Conservation (phyloP, 1,284 basidiomycete genomes). For the Rhodotorula sp. region DNA sequence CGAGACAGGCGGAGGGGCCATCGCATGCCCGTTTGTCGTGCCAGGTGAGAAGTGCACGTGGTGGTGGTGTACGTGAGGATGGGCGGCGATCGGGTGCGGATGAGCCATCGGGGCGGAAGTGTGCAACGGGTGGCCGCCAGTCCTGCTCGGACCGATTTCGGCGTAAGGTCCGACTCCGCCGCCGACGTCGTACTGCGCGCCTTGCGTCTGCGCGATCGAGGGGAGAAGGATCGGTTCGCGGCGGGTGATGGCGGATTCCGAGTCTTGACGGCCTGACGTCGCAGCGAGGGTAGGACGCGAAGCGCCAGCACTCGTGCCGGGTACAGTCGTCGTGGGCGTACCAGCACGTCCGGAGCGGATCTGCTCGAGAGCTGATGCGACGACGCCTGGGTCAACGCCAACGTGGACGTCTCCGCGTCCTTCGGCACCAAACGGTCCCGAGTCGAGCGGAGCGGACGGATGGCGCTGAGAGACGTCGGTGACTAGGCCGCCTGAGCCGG, state of each 20-base stretch:
- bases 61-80: conserved; percentile 1
- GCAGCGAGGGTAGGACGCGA: not conserved
- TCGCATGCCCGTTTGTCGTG: conserved; percentile 35
- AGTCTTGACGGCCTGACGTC: not conserved
- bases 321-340: not conserved
- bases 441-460: conserved; percentile 17
- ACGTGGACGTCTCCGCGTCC: conserved; percentile 22
- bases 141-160: conserved; percentile 6
- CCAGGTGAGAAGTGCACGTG: conserved; percentile 12
- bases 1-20: not conserved
- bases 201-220: conserved; percentile 5
- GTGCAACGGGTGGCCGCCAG: conserved; percentile 14
- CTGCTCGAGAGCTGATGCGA: conserved; percentile 25
- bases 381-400: conserved; percentile 23
- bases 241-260: conserved; percentile 21
- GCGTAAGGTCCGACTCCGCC: conserved; percentile 17
- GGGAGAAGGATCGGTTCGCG: conserved; percentile 27
- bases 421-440: conserved; percentile 28
- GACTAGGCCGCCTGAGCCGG: conserved; percentile 30
- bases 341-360: conserved; percentile 10
- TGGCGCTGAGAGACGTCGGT: conserved; percentile 19
- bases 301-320: not conserved
- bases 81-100: not conserved
- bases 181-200: conserved; percentile 23
- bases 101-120: not conserved